Evolutionary conservation across 495 filamentous ascomycete genomes (phyloP), one percentile per base, ranked within the genome.

Genomic region (Pyrenopolyporus hunteri): DNA sequence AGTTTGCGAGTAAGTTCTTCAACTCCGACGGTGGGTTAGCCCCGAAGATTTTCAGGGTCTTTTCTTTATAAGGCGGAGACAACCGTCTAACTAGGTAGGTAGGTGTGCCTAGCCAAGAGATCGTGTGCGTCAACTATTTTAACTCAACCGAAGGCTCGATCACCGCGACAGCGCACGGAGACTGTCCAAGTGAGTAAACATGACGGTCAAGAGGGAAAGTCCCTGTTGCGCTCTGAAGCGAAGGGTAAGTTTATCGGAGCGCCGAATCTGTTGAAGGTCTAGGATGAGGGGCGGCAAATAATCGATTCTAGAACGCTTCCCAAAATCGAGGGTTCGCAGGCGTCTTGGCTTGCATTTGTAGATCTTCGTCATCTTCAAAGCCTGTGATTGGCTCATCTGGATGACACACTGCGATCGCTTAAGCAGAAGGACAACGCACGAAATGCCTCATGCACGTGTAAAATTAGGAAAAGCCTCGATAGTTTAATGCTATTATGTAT

Each of bases 311-410:
- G 51, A 63, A 56, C 35, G 37, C 29, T 63, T 61, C 58, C 23
- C 20, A 35, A n/a, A 32, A 4, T 48, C 10, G 37, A 42, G 17
- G 13, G 11, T 17, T 42, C 23, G 23, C 17, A 11, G 17, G 19
- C 8, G 37, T 42, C 37, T 42, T 29, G 39, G 49, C 56, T 39
- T 65, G 56, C 62, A 56, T 55, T 64, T 32, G 37, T 48, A 59
- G 50, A 66, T 61, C 25, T 61, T 66, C 57, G 52, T 53, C 52
- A 62, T 7, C 40, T 16, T 16, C 11, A 2, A 31, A 8, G 13
- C 28, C 1, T 62, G 20, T 58, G 63, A 66, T 66, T 66, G 63
- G 63, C 9, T 54, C 9, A 66, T 66, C 63, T 66, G 16, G 44
- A 50, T 64, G 26, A 35, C 22, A 59, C 44, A 2, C 25, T 54